These are phyloP conservation scores for Physaria fendleri DNA, from an alignment of 345 rosid species.

Conservation along the genomic window DNA sequence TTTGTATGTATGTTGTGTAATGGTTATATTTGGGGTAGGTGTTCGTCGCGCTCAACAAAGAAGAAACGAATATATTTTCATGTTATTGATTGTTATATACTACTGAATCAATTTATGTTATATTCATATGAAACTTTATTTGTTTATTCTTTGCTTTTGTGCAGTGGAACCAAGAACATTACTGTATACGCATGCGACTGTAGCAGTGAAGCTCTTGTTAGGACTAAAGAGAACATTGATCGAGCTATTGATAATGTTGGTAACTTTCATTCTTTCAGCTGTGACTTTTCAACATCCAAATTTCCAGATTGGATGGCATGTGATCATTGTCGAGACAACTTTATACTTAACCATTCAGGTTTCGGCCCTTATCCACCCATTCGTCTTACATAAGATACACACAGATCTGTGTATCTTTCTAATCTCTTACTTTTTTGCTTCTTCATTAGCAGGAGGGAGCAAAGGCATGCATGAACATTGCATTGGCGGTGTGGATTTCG, in stretches of 20 bases:
- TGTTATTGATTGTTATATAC: too few species aligned
- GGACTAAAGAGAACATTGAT: conserved; percentile 47
- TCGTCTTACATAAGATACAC: not conserved
- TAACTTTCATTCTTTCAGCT: conserved; percentile 51
- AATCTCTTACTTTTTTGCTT: not conserved
- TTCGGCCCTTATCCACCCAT: not conserved
- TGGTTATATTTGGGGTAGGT: too few species aligned
- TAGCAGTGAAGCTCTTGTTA: conserved; percentile 67
- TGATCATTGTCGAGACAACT: conserved; percentile 35
- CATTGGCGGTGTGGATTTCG: conserved; percentile 68
- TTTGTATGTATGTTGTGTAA: not conserved
- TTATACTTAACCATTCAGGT: conserved; percentile 28
- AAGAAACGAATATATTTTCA: too few species aligned
- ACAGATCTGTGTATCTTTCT: not conserved
- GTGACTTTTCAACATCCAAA: conserved; percentile 56
- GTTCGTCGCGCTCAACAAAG: too few species aligned
- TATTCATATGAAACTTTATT: not conserved
- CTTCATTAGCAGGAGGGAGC: conserved; percentile 10
- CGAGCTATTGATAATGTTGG: conserved; percentile 10
- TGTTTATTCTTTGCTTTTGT: conserved; percentile 9
- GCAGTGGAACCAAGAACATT: conserved; percentile 55
- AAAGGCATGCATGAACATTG: conserved; percentile 33
- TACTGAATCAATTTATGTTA: too few species aligned
- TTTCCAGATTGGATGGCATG: conserved; percentile 66
- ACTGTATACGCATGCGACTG: conserved; percentile 78